Evolutionary conservation across 306 rosid species (phyloP).

Genomic region (Ceratonia siliqua): DNA sequence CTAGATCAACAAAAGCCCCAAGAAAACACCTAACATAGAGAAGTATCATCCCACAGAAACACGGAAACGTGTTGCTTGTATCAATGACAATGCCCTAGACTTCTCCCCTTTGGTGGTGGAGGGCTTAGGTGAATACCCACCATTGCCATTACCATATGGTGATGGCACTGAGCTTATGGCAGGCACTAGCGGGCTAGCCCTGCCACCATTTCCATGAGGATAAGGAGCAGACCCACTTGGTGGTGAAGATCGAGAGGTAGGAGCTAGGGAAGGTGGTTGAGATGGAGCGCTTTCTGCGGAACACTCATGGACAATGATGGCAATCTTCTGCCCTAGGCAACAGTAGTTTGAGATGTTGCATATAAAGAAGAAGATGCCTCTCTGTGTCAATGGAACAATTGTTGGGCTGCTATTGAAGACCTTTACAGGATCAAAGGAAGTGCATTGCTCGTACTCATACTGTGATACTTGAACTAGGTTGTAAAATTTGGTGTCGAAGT

Average conservation of each 20-base stretch:
- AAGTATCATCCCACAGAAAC: neutral
- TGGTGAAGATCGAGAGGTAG: neutral
- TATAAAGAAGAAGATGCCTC: constrained; percentile 28
- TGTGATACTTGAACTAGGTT: constrained; percentile 42
- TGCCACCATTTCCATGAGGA: too few species aligned
- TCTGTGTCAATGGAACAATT: constrained; percentile 28
- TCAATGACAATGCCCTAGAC: constrained; percentile 19
- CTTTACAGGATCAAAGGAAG: constrained; percentile 30
- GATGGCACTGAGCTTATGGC: neutral
- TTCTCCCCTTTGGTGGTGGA: constrained; percentile 10
- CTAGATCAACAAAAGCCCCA: constrained; percentile 37
- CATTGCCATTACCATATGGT: neutral
- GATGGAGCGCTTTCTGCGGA: constrained; percentile 3
- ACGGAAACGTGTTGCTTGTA: neutral
- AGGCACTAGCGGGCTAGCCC: too few species aligned
- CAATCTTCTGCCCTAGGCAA: constrained; percentile 41
- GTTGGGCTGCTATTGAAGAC: constrained; percentile 41
- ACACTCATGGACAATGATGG: constrained; percentile 28
- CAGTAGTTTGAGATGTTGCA: constrained; percentile 44
- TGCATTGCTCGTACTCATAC: constrained; percentile 44
- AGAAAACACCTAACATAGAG: constrained; percentile 8
- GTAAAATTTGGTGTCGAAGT: constrained; percentile 43
- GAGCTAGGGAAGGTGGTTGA: constrained; percentile 17
- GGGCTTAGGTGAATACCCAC: constrained; percentile 32
- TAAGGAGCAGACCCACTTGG: neutral